Evolutionary conservation across 2,329 filamentous ascomycete species (phyloP), one percentile per base, ranked within the genome.

Genomic region (Pezicula radicicola): DNA sequence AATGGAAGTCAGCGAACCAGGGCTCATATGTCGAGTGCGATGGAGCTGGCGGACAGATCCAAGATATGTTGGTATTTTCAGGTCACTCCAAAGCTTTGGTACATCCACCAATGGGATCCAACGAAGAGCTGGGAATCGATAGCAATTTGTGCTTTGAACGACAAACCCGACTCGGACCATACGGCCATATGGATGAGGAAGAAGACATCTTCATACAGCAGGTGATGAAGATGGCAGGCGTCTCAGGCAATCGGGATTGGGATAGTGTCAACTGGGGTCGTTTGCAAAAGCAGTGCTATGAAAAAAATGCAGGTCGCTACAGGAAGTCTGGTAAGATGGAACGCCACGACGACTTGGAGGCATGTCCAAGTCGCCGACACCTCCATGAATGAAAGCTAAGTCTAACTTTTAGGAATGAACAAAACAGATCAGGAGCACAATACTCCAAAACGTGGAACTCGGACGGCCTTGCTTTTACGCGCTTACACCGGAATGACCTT

Each of bases 111-210:
- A 79, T 88, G 48, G 86, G 86, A 16, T 81, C 81, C 57, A 83
- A 84, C 61, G 72, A 78, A 33, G 71, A 77, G 10, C 69, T 87
- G 47, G 78, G 75, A 10, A 72, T 88, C 44, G 80, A 88, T 51
- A 72, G 73, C 13, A 77, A 83, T 52, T 60, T 87, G 15, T 87
- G 84, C 68, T 85, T 81, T 60, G 84, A 88, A 65, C 73, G 84
- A 35, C 79, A 87, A 60, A 83, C 84, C 4, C 83, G 88, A 50
- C 81, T 89, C 41, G 84, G 85, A 16, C 78, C 78, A 16, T 88
- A 87, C 57, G 83, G 84, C 3, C 70, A 48, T 21, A 7, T 37
- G 35, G 46, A 39, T 9, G 46, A 48, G 8, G 30, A 37, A 3
- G n/a, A 39, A 19, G 46, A 37, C 15, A 27, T 10, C 30, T 39